Percentiles rank a stretch among this genome's conserved stretches.
These are phyloP conservation scores for Pichia nanzhaoensis DNA, from an alignment of 805 yeast species.

Conservation along the genomic window DNA sequence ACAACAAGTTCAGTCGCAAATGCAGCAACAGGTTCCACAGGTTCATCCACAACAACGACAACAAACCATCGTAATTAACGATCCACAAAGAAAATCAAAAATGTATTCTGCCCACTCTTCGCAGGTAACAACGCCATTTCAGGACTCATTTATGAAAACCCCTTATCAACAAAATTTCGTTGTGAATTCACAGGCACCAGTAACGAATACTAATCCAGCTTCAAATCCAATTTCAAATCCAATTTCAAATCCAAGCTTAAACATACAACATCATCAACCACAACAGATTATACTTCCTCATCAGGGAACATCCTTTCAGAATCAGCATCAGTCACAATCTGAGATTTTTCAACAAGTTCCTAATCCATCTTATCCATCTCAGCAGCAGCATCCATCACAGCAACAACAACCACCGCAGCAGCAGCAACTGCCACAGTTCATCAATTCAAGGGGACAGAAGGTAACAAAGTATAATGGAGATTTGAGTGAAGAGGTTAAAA, in stretches of 20 bases:
- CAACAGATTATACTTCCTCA: constrained; percentile 1
- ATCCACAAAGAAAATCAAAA: neutral
- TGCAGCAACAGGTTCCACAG: too few species aligned
- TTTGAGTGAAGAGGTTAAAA: constrained; percentile 22
- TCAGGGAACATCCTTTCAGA: neutral
- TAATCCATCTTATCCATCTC: constrained; percentile 13
- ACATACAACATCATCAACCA: neutral
- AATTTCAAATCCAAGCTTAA: neutral
- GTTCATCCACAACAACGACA: neutral
- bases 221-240: too few species aligned
- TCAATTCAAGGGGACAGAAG: neutral
- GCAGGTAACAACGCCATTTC: constrained; percentile 7
- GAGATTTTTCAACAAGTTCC: constrained; percentile 10
- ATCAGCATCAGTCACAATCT: constrained; percentile 6
- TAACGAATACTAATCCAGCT: too few species aligned
- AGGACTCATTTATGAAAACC: constrained; percentile 1
- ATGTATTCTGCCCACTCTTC: constrained; percentile 7
- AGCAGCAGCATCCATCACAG: constrained; percentile 10
- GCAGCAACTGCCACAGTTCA: constrained; percentile 9
- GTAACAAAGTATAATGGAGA: constrained; percentile 7
- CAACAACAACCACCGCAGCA: constrained; percentile 2
- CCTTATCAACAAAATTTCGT: neutral
- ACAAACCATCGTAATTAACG: neutral
- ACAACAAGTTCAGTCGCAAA: neutral
- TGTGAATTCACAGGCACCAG: neutral